Evolutionary conservation across 148 eudicot species (phyloP).

Genomic region (Heliamphora exappendiculata): DNA sequence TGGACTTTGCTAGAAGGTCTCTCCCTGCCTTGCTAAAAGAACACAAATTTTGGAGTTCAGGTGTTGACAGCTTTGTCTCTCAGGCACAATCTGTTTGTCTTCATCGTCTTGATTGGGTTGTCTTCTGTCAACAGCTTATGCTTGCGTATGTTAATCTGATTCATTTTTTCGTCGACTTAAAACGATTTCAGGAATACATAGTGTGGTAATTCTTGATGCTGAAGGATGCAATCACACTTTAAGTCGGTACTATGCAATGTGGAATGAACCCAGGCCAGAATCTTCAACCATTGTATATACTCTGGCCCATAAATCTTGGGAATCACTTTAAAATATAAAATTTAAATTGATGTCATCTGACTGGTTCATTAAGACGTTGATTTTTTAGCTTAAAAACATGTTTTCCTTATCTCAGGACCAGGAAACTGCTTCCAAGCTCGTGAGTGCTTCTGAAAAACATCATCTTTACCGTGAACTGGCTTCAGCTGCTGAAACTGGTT

Average conservation of each 20-base stretch:
- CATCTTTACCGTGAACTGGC: conserved; percentile 72
- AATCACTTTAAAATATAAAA: too few relatives aligned
- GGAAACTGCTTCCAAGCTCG: conserved; percentile 54
- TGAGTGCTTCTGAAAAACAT: conserved; percentile 33
- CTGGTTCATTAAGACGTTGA: not conserved
- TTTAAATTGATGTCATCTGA: not conserved
- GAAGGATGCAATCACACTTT: conserved; percentile 47
- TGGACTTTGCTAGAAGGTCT: conserved; percentile 41
- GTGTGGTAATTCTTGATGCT: conserved; percentile 59
- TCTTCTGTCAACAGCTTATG: not conserved
- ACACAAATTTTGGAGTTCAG: conserved; percentile 75
- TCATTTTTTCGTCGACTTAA: not conserved
- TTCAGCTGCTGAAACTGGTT: conserved; percentile 90
- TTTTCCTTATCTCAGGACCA: conserved; percentile 45
- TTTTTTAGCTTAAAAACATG: not conserved
- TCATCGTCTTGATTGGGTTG: not conserved
- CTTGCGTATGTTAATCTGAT: not conserved
- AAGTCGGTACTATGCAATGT: conserved; percentile 86
- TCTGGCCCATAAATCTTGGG: not conserved
- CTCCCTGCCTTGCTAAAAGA: conserved; percentile 77
- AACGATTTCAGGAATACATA: conserved; percentile 56
- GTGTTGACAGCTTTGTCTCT: conserved; percentile 21
- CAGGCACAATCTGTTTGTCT: not conserved
- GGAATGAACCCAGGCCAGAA: conserved; percentile 95
- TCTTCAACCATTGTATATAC: conserved; percentile 64